Percentiles rank a stretch among this genome's conserved stretches.
phyloP scores from a whole-genome alignment of 139 green algal species.

The Pleodorina starrii region DNA sequence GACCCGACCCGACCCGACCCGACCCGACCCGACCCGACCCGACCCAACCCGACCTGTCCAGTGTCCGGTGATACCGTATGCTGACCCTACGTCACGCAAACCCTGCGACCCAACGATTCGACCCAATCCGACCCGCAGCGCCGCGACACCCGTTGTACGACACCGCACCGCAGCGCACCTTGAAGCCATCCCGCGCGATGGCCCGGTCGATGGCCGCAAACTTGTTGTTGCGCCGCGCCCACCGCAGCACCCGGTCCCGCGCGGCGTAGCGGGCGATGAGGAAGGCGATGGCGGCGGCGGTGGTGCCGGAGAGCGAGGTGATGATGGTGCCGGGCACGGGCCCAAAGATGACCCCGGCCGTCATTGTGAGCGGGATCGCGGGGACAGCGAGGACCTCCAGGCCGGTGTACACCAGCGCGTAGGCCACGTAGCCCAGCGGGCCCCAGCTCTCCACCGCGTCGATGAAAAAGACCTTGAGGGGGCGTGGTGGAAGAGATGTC shows the following conservation, averaged over 20 bases:
- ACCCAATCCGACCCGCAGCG: no score
- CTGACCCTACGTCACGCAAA: no score
- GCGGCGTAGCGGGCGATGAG: conserved; percentile 94
- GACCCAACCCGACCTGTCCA: no score
- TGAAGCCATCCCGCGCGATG: conserved; percentile 92
- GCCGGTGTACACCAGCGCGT: conserved; percentile 77
- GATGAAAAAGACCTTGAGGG: conserved; percentile 43
- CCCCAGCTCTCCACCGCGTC: conserved; percentile 81
- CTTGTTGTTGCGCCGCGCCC: conserved; percentile 48
- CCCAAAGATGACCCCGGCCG: conserved; percentile 90
- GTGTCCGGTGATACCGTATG: no score
- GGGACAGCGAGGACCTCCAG: conserved; percentile 72
- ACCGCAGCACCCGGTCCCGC: conserved; percentile 80
- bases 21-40: no score
- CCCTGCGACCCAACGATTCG: no score
- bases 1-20: no score
- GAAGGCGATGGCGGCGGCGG: conserved; percentile 72
- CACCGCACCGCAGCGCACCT: conserved; percentile 42
- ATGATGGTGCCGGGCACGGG: conserved; percentile 80
- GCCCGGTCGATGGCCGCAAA: conserved; percentile 93
- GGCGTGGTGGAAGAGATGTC: no score
- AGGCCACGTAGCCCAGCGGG: conserved; percentile 77
- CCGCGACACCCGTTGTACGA: no score
- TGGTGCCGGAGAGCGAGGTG: conserved; percentile 72
- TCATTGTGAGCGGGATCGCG: conserved; percentile 94